Evolutionary conservation across 345 rosid species (phyloP).

Genomic region (Lumnitzera racemosa): DNA sequence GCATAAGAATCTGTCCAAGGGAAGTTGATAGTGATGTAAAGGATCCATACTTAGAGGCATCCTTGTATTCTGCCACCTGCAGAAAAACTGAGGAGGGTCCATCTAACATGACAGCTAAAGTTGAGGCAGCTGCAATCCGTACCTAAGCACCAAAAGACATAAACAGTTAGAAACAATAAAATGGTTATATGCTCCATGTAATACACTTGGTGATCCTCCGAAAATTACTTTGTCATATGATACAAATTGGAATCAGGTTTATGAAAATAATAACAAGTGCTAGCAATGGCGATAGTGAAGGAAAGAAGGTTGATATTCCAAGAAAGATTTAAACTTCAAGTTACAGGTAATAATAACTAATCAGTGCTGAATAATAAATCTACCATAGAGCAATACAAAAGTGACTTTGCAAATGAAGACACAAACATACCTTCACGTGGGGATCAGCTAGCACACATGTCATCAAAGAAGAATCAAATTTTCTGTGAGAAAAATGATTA

Average conservation of each 20-base stretch:
- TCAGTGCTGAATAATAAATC: too few species aligned
- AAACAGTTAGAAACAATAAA: slow-evolving; percentile 9
- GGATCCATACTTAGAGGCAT: slow-evolving; percentile 59
- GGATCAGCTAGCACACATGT: slow-evolving; percentile 85
- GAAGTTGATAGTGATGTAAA: slow-evolving; percentile 80
- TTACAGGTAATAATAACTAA: too few species aligned
- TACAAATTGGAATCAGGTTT: too few species aligned
- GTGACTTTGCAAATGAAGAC: neutral
- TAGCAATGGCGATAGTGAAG: too few species aligned
- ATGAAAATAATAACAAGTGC: too few species aligned
- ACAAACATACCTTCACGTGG: slow-evolving; percentile 55
- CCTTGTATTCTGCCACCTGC: slow-evolving; percentile 91
- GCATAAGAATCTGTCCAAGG: slow-evolving; percentile 78
- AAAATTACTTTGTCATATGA: too few species aligned
- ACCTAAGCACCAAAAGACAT: slow-evolving; percentile 43
- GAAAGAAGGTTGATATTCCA: too few species aligned
- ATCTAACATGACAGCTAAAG: slow-evolving; percentile 73
- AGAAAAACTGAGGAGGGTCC: slow-evolving; percentile 77
- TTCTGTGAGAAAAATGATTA: slow-evolving; percentile 40
- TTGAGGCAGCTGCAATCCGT: slow-evolving; percentile 71
- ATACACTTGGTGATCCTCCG: too few species aligned
- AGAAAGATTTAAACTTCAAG: too few species aligned
- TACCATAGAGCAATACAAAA: neutral
- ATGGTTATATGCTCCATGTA: too few species aligned
- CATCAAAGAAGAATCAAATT: slow-evolving; percentile 76